Percentiles rank a stretch among this genome's conserved stretches.
Evolutionary conservation across 306 rosid species (phyloP).

Genomic region (Canavalia ensiformis): DNA sequence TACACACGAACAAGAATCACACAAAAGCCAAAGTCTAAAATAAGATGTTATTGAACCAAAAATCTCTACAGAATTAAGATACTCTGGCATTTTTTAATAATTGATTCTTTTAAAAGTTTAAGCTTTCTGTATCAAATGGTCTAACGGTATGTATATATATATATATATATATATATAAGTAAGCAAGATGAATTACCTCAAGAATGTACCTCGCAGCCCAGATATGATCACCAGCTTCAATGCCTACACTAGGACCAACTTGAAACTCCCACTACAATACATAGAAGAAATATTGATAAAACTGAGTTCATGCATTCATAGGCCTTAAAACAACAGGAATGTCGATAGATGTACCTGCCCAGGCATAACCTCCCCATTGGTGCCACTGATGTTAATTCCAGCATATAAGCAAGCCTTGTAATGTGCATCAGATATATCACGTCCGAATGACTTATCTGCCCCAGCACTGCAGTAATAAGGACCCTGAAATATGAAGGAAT

Average conservation of each 20-base stretch:
- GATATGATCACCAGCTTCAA: conserved; percentile 93
- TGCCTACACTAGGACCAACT: conserved; percentile 99
- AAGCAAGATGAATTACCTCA: conserved; percentile 73
- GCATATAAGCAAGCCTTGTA: conserved; percentile 99
- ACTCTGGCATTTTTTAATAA: background rate
- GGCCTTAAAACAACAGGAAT: conserved; percentile 38
- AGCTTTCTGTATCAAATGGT: conserved; percentile 32
- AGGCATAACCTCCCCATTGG: conserved; percentile 99
- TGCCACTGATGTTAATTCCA: conserved; percentile 95
- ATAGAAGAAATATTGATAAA: conserved; percentile 42
- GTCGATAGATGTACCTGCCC: conserved; percentile 80
- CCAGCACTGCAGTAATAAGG: conserved; percentile 96
- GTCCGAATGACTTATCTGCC: conserved; percentile 98
- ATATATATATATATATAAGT: conserved; percentile 25
- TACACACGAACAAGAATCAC: background rate
- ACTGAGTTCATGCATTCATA: conserved; percentile 31
- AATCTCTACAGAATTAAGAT: conserved; percentile 2
- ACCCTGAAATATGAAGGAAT: conserved; percentile 65
- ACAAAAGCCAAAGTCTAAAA: conserved; percentile 1
- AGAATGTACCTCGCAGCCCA: conserved; percentile 95
- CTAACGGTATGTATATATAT: background rate
- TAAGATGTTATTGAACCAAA: conserved; percentile 22
- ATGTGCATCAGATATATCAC: conserved; percentile 99
- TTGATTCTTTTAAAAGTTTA: conserved; percentile 4
- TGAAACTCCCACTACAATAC: conserved; percentile 94